Evolutionary conservation across 768 basidiomycete genomes (phyloP).

Genomic region (Arthromyces matolae): DNA sequence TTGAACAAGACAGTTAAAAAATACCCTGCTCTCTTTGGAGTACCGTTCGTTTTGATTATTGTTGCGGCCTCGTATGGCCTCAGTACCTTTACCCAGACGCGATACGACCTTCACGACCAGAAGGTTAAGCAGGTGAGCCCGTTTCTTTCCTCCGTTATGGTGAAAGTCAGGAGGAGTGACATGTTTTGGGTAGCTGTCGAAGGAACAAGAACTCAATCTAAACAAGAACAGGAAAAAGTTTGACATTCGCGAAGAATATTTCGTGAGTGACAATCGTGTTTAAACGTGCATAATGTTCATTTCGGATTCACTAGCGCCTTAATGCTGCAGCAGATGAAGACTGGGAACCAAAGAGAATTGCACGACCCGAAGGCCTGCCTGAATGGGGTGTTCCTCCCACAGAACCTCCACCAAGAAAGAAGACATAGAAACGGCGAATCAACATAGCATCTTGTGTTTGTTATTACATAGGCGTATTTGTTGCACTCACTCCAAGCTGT

Average conservation of each 20-base stretch:
- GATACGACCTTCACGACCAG: slow-evolving; percentile 85
- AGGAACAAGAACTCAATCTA: slow-evolving; percentile 75
- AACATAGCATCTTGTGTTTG: slow-evolving; percentile 1
- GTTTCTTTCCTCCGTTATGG: too few relatives aligned
- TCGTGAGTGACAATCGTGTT: slow-evolving; percentile 53
- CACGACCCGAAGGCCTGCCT: slow-evolving; percentile 80
- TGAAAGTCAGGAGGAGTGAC: too few relatives aligned
- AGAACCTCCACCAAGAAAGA: slow-evolving; percentile 34
- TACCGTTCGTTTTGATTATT: slow-evolving; percentile 83
- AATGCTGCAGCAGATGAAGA: slow-evolving; percentile 60
- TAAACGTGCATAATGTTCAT: background rate
- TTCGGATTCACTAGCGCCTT: slow-evolving; percentile 48
- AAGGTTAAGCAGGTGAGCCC: slow-evolving; percentile 62
- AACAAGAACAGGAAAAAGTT: slow-evolving; percentile 72
- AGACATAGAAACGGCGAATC: slow-evolving; percentile 1
- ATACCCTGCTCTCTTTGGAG: slow-evolving; percentile 74
- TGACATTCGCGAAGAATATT: slow-evolving; percentile 95
- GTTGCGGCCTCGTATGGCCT: slow-evolving; percentile 86
- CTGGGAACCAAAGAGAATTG: slow-evolving; percentile 86
- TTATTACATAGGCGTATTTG: too few relatives aligned
- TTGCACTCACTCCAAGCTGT: background rate
- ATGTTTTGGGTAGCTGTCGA: slow-evolving; percentile 48
- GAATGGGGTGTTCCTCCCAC: slow-evolving; percentile 89
- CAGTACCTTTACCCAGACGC: slow-evolving; percentile 79
- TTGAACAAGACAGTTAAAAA: slow-evolving; percentile 45